A percentile compares a stretch with the other conserved stretches of the same genome.
These are phyloP conservation scores for Xylaria sp. DNA, from an alignment of 2,329 filamentous ascomycete species.

Conservation along the genomic window DNA sequence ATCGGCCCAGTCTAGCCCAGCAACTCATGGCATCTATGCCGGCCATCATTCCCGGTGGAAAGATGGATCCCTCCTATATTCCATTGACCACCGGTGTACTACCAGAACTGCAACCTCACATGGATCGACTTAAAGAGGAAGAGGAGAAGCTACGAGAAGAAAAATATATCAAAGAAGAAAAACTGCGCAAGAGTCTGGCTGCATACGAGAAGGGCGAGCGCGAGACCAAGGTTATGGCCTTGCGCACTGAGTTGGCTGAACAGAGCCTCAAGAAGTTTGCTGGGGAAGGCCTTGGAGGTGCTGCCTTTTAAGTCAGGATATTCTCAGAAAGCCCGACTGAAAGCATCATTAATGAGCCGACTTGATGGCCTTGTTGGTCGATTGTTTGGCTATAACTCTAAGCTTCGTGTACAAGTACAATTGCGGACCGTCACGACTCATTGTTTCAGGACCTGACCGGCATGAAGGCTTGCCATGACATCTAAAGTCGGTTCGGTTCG, in stretches of 20 bases:
- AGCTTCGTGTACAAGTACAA: constrained; percentile 5
- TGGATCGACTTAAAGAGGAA: constrained; percentile 65
- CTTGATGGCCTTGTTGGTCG: not conserved
- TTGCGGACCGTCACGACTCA: not conserved
- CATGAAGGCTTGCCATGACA: not conserved
- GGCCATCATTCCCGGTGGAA: constrained; percentile 64
- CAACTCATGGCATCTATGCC: constrained; percentile 63
- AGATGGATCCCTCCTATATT: constrained; percentile 60
- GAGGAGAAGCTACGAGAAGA: constrained; percentile 68
- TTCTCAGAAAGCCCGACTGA: not conserved
- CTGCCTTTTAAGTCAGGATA: constrained; percentile 58
- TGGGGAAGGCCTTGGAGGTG: constrained; percentile 65
- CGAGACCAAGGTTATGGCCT: constrained; percentile 64
- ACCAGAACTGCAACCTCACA: constrained; percentile 65
- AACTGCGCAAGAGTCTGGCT: constrained; percentile 63
- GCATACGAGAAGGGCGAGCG: constrained; percentile 66
- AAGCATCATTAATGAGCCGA: not conserved
- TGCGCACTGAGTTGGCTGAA: constrained; percentile 67
- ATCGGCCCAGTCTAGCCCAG: constrained; percentile 61
- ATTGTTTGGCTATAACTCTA: not conserved
- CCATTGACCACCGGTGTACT: constrained; percentile 60
- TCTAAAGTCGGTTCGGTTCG: too few species aligned
- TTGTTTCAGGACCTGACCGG: not conserved
- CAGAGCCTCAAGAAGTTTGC: constrained; percentile 67
- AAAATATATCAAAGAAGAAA: constrained; percentile 64